Percentiles rank a stretch among this genome's conserved stretches.
phyloP scores from a whole-genome alignment of 2,329 filamentous ascomycete genomes.

The Diatrype stigma region DNA sequence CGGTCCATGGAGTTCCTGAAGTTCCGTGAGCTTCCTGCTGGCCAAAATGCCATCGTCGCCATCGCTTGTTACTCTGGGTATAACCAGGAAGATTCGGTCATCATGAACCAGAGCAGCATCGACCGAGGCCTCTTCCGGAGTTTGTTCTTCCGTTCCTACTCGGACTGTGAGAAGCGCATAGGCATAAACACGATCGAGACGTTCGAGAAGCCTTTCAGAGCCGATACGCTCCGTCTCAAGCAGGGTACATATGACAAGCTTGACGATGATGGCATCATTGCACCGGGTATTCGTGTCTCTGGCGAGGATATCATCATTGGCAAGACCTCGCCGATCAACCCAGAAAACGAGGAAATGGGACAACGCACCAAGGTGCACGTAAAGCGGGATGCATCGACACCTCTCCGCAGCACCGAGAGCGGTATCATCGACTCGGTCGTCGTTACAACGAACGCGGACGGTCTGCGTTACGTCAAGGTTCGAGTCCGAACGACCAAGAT shows the following conservation, averaged over 20 bases:
- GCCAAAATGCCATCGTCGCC: constrained; percentile 96
- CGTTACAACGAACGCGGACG: constrained; percentile 90
- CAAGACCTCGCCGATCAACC: constrained; percentile 92
- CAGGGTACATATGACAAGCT: constrained; percentile 96
- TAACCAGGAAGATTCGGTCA: constrained; percentile 99
- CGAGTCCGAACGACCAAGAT: constrained; percentile 96
- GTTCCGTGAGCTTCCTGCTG: constrained; percentile 93
- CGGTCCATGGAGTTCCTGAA: constrained; percentile 98
- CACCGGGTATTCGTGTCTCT: constrained; percentile 88
- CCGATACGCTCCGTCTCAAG: constrained; percentile 86
- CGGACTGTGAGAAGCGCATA: constrained; percentile 93
- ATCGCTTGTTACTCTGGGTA: constrained; percentile 98
- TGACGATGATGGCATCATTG: constrained; percentile 92
- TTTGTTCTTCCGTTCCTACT: constrained; percentile 96
- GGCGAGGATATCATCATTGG: constrained; percentile 99
- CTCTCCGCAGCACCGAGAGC: constrained; percentile 89
- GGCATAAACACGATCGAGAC: constrained; percentile 89
- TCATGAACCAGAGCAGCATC: constrained; percentile 99
- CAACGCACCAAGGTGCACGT: constrained; percentile 86
- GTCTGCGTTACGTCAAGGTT: constrained; percentile 94
- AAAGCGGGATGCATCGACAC: constrained; percentile 93
- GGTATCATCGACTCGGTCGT: constrained; percentile 94
- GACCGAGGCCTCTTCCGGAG: constrained; percentile 96
- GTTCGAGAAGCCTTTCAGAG: constrained; percentile 91
- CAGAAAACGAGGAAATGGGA: constrained; percentile 88